Percentiles rank a stretch among this genome's conserved stretches.
phyloP scores from a whole-genome alignment of 768 basidiomycete species.

The Lactifluus echinatus region DNA sequence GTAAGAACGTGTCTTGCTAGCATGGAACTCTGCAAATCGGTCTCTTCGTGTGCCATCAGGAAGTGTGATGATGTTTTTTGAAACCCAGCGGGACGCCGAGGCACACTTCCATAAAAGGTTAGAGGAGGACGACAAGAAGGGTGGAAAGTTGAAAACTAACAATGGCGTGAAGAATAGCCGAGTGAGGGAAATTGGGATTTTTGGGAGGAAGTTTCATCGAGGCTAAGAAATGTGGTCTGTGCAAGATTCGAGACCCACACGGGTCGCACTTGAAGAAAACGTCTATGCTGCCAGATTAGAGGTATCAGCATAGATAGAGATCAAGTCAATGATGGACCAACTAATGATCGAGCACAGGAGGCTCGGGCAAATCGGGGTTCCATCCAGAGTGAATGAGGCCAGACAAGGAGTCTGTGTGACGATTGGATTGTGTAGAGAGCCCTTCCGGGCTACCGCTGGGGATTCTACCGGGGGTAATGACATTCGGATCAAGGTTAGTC shows the following conservation, averaged over 20 bases:
- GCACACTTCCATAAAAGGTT: slow-evolving; percentile 49
- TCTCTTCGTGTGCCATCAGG: slow-evolving; percentile 76
- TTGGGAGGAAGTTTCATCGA: slow-evolving; percentile 74
- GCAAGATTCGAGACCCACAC: slow-evolving; percentile 76
- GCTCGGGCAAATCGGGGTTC: slow-evolving; percentile 81
- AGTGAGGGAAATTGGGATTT: slow-evolving; percentile 80
- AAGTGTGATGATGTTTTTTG: slow-evolving; percentile 53
- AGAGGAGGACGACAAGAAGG: neutral
- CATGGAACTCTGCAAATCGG: slow-evolving; percentile 81
- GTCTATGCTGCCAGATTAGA: slow-evolving; percentile 49
- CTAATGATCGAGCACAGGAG: slow-evolving; percentile 66
- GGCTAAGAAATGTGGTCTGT: slow-evolving; percentile 70
- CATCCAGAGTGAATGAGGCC: slow-evolving; percentile 69
- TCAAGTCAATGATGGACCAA: slow-evolving; percentile 29
- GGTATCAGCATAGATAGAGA: neutral
- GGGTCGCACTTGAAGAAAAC: slow-evolving; percentile 86
- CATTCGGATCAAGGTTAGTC: slow-evolving; percentile 22
- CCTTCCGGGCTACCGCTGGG: slow-evolving; percentile 20
- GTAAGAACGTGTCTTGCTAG: slow-evolving; percentile 77
- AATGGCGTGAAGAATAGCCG: slow-evolving; percentile 86
- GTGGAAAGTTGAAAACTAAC: slow-evolving; percentile 32
- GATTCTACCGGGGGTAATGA: slow-evolving; percentile 20
- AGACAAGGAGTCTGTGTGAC: slow-evolving; percentile 47
- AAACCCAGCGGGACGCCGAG: slow-evolving; percentile 75
- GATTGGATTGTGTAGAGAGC: slow-evolving; percentile 22